Conservation (phyloP, 2,329 filamentous ascomycete species). For the Aspergillus nomiae region DNA sequence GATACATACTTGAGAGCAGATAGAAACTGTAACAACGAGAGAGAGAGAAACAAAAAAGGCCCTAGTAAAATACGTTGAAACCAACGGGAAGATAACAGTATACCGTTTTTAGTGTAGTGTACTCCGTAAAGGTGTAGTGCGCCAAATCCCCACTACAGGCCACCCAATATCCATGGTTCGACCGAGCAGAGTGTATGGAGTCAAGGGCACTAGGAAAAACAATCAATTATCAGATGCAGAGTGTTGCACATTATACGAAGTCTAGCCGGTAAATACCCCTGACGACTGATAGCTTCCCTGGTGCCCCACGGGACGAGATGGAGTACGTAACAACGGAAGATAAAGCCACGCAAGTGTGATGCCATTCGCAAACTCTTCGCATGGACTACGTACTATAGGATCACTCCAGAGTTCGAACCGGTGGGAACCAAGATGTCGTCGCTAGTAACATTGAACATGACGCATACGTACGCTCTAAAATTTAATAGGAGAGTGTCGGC, state of each 20-base stretch:
- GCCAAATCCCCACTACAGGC: slow-evolving; percentile 5
- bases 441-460: neutral
- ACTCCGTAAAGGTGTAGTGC: neutral
- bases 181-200: neutral
- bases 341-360: neutral
- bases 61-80: neutral
- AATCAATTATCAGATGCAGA: neutral
- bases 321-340: neutral
- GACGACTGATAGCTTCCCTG: neutral
- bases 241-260: neutral
- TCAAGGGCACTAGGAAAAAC: neutral
- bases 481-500: neutral
- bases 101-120: neutral
- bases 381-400: neutral
- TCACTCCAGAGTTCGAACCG: neutral
- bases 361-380: neutral
- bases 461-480: neutral
- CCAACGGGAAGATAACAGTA: neutral
- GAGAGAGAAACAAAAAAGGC: neutral
- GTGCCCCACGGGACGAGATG: neutral
- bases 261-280: neutral
- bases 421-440: neutral
- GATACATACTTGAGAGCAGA: neutral
- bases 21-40: neutral
- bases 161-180: slow-evolving; percentile 1